Percentiles rank a stretch among this genome's conserved stretches.
Evolutionary conservation across 2,329 filamentous ascomycete genomes (phyloP).

Genomic region (Exutisphaerella laricina): DNA sequence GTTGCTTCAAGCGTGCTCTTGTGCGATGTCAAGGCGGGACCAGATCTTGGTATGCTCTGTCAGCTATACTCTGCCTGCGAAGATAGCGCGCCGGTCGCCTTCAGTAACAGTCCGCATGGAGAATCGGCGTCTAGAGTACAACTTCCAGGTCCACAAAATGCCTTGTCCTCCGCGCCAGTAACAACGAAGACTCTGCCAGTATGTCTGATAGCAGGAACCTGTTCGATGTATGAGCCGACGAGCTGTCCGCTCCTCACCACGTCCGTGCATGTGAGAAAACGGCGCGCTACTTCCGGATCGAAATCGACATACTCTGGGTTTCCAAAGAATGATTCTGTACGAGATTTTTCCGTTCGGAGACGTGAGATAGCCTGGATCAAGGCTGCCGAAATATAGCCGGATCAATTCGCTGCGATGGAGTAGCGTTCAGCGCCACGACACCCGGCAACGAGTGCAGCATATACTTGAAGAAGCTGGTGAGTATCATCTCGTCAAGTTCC

Average conservation of each 20-base stretch:
- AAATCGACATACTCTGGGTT: conserved; percentile 12
- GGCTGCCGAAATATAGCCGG: conserved; percentile 7
- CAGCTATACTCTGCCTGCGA: conserved; percentile 15
- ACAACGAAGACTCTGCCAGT: conserved; percentile 14
- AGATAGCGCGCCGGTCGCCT: conserved; percentile 11
- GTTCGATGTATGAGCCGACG: conserved; percentile 10
- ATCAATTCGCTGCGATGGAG: conserved; percentile 12
- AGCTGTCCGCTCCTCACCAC: conserved; percentile 16
- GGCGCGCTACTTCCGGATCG: conserved; percentile 9
- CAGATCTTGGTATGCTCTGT: conserved; percentile 11
- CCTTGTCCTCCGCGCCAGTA: conserved; percentile 17
- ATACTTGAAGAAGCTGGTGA: conserved; percentile 16
- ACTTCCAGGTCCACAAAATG: conserved; percentile 17
- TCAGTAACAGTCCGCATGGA: conserved; percentile 11
- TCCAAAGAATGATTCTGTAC: conserved; percentile 19
- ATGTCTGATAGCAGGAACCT: conserved; percentile 5
- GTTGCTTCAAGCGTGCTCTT: conserved; percentile 6
- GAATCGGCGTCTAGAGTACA: conserved; percentile 9
- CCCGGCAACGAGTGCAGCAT: conserved; percentile 13
- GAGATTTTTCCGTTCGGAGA: conserved; percentile 10
- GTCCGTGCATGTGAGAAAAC: conserved; percentile 13
- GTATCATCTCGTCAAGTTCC: conserved; percentile 14
- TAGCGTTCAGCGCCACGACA: conserved; percentile 6
- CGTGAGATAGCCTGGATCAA: conserved; percentile 15
- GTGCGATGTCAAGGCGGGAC: conserved; percentile 13